Base-by-base conservation (phyloP, 768 basidiomycete species). In the Nidularia pulvinata region DNA sequence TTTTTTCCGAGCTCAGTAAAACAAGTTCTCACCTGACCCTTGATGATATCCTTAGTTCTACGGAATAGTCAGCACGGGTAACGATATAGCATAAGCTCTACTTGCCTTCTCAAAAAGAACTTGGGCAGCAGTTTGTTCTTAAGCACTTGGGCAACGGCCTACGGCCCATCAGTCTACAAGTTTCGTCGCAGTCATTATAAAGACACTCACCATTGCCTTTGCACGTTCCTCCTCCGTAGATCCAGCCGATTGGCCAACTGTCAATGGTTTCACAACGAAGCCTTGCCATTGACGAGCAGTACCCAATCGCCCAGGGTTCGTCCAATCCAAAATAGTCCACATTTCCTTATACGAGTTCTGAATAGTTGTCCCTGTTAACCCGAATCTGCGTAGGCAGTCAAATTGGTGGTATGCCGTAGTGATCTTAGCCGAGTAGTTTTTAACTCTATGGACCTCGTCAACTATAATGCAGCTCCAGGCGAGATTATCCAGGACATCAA, bases 271-370 rank as follows among this genome's bases (percentile, higher is more conserved):
- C 14, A 81, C 79, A 3, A 97, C 80, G 57, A 79, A 88, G 4
- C 78, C 77, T 44, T 85, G 80, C 94, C 95, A 98, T 57, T 98
- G 85, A 33, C 76, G 77, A 30, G 72, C 64, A 0, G 83, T 85
- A 0, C 95, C 96, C 7, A 96, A 67, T 25, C 74, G 73, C 0
- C 87, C 91, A 0, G 94, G 93, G 55, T 87, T 89, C n/a, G 89
- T 88, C 90, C 93, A 98, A 63, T 96, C 85, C 33, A 98, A 71
- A 34, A 99, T 85, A 1, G 92, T 91, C 90, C 93, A 95, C 59
- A 98, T 75, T 66, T 98, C 96, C 43, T 83, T 80, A 63, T 95
- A 95, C 1, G 85, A 82, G 60, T 98, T 99, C 63, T 98, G 96
- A 35, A 79, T 77, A 32, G 81, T 75, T 13, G 89, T 86, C 16